phyloP scores from a whole-genome alignment of 148 eudicot genomes.

The Linanthus parryae region DNA sequence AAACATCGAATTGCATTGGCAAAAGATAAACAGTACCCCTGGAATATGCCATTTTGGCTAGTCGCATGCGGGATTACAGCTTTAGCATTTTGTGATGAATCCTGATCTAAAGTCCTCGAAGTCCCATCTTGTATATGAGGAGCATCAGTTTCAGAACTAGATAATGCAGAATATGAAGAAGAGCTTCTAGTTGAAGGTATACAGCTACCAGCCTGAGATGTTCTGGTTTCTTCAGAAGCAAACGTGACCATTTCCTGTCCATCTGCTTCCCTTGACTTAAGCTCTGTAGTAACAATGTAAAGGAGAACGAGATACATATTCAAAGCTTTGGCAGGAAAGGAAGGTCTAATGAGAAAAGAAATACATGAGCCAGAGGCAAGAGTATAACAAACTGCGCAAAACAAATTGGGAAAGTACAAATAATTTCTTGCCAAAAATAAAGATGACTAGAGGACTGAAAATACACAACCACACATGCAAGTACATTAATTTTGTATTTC shows the following conservation, averaged over 20 bases:
- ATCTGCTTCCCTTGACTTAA: slow-evolving; percentile 15
- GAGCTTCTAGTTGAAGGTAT: slow-evolving; percentile 26
- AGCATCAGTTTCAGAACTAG: slow-evolving; percentile 25
- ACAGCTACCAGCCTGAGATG: slow-evolving; percentile 17
- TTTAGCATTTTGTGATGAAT: slow-evolving; percentile 28
- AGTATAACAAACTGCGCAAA: neutral
- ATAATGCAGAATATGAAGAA: slow-evolving; percentile 26
- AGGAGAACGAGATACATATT: neutral
- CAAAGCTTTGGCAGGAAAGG: neutral
- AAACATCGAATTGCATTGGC: too few species aligned
- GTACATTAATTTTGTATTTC: too few species aligned
- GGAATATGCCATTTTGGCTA: slow-evolving; percentile 56
- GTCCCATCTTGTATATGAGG: slow-evolving; percentile 28
- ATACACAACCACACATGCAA: too few species aligned
- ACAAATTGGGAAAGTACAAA: neutral
- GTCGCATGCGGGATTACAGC: slow-evolving; percentile 33
- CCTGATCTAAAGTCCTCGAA: slow-evolving; percentile 22
- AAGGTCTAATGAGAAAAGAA: neutral
- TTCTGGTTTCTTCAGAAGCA: slow-evolving; percentile 27
- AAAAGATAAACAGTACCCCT: slow-evolving; percentile 49
- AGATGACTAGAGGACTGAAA: too few species aligned
- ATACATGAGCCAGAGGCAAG: neutral
- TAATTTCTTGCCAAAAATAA: too few species aligned
- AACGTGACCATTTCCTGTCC: slow-evolving; percentile 49
- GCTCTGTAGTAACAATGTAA: slow-evolving; percentile 19